Evolutionary conservation across 2,329 filamentous ascomycete species (phyloP), one percentile per base, ranked within the genome.

Genomic region (Apiospora kogelbergensis): DNA sequence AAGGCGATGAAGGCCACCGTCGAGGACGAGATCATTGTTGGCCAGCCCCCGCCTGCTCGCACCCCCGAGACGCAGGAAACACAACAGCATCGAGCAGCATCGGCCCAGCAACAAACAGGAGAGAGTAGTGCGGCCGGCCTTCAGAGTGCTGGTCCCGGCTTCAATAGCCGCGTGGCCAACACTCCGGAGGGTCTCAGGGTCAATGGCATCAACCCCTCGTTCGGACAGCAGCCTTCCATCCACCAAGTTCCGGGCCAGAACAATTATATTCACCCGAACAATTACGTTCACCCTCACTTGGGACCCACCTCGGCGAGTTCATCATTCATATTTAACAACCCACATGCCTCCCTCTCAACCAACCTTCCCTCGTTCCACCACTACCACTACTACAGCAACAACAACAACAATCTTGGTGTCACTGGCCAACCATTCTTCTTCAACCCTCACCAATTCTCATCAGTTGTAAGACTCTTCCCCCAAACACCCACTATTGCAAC

Each of bases 401-500:
- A 70, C 17, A 37, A 37, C 53, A 72, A 66, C 68, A 71, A 48
- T 67, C 67, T 30, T 6, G 26, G 40, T n/a, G 26, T 65, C 63
- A 7, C 30, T 37, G 53, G 53, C 10, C 53, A 37, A 20, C 30
- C 53, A 33, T 68, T 68, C 66, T 67, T 73, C 68, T 68, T 65
- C 48, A 68, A 70, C 53, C 67, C 71, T 42, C 68, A 76, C 26
- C 72, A 57, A 13, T 33, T 26, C 37, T 45, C 44, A 40, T 68
- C 69, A 66, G 70, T 40, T 22, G 42, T 66, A 46, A 46, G 45
- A 69, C 71, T 26, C 69, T 69, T 22, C 69, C 63, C 69, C 72
- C 72, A 69, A 33, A 33, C 33, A 33, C 33, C 68, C 53, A 44
- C 71, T 73, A 73, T 69, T 71, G 81, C 81, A 80, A 17, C 17